A percentile compares a stretch with the other conserved stretches of the same genome.
These are phyloP conservation scores for Fusarium clavum DNA, from an alignment of 2,329 filamentous ascomycete species.

Conservation along the genomic window DNA sequence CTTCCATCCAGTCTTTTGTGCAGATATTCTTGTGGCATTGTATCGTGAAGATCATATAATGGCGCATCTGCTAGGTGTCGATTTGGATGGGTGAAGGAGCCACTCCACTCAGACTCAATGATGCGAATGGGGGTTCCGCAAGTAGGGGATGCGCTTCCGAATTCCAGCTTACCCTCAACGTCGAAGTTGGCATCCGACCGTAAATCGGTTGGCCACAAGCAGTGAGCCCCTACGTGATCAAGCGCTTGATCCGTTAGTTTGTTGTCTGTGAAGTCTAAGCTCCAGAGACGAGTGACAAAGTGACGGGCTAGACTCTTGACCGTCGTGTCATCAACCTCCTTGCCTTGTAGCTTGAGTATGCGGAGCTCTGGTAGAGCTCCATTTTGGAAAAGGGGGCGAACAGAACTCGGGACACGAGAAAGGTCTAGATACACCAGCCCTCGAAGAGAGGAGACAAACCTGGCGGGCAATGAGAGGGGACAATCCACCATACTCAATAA, in stretches of 20 bases:
- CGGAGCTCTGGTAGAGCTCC: slow-evolving; percentile 59
- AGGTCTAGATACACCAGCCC: slow-evolving; percentile 65
- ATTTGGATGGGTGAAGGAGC: slow-evolving; percentile 57
- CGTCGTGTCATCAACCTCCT: slow-evolving; percentile 58
- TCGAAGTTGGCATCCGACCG: slow-evolving; percentile 54
- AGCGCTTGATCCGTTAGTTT: slow-evolving; percentile 61
- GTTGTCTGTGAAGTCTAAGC: slow-evolving; percentile 66
- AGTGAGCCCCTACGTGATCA: slow-evolving; percentile 45
- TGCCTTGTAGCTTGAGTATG: slow-evolving; percentile 62
- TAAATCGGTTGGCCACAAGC: slow-evolving; percentile 50
- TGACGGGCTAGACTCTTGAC: slow-evolving; percentile 48
- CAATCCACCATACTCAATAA: slow-evolving; percentile 61
- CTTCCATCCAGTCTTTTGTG: slow-evolving; percentile 50
- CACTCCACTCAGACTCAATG: slow-evolving; percentile 61
- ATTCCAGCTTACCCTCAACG: slow-evolving; percentile 59
- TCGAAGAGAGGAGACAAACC: slow-evolving; percentile 56
- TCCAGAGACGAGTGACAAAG: slow-evolving; percentile 63
- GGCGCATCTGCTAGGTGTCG: slow-evolving; percentile 64
- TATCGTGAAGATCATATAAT: slow-evolving; percentile 42
- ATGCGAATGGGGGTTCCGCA: slow-evolving; percentile 60
- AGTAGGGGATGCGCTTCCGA: slow-evolving; percentile 46
- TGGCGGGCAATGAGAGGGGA: slow-evolving; percentile 53
- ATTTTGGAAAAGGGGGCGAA: slow-evolving; percentile 52
- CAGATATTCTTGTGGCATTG: slow-evolving; percentile 37
- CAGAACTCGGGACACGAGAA: slow-evolving; percentile 61